A percentile compares a stretch with the other conserved stretches of the same genome.
phyloP scores from a whole-genome alignment of 176 grass and related monocot genomes.

The Phragmites australis region DNA sequence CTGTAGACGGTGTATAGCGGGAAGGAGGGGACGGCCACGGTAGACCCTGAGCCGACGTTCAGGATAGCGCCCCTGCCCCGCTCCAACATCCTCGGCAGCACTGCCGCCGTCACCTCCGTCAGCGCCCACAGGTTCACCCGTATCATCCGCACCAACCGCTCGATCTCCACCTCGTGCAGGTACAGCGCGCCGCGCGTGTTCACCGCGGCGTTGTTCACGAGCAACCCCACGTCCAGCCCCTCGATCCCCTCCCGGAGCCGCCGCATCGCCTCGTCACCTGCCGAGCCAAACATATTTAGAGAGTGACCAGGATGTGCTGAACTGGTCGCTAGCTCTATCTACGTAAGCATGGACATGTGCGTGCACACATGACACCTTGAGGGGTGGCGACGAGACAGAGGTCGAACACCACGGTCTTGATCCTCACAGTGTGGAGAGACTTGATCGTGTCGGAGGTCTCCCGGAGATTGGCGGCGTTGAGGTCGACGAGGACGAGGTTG shows the following conservation, averaged over 20 bases:
- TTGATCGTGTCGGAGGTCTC: constrained; percentile 33
- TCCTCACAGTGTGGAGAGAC: background rate
- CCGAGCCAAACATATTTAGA: background rate
- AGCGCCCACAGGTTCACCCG: constrained; percentile 47
- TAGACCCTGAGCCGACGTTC: constrained; percentile 57
- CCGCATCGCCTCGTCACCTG: constrained; percentile 2
- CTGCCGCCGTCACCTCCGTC: constrained; percentile 44
- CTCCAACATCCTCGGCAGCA: constrained; percentile 50
- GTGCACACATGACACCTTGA: background rate
- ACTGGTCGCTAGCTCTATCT: no score
- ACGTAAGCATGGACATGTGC: no score
- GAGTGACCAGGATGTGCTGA: no score
- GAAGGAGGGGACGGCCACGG: constrained; percentile 43
- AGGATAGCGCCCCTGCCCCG: constrained; percentile 49
- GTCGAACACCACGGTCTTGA: constrained; percentile 46
- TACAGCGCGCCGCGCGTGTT: constrained; percentile 35
- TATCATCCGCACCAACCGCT: constrained; percentile 36
- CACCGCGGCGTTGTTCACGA: constrained; percentile 68
- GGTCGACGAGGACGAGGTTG: constrained; percentile 59
- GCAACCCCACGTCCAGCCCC: constrained; percentile 50
- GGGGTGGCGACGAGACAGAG: constrained; percentile 17
- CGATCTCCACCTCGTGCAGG: constrained; percentile 58
- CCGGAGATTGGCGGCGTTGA: constrained; percentile 47
- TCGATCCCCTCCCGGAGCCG: constrained; percentile 20
- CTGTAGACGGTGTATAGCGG: constrained; percentile 56